Evolutionary conservation across 805 yeast genomes (phyloP).

Genomic region (Starmerella tilneyi): DNA sequence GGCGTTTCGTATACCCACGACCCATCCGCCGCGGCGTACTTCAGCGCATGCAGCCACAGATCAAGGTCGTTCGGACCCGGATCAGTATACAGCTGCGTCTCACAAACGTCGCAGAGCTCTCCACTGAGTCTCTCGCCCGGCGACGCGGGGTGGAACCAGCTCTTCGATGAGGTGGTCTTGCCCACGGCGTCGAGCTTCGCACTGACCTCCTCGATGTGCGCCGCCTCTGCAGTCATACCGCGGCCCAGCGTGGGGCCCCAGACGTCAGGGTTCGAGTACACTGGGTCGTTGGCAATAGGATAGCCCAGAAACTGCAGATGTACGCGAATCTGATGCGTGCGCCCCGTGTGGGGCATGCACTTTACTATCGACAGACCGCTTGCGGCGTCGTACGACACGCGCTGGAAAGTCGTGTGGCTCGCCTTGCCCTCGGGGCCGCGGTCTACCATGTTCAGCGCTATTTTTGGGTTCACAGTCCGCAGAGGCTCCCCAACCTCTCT

Average conservation of each 20-base stretch:
- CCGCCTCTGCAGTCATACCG: slow-evolving; percentile 35
- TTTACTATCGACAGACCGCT: slow-evolving; percentile 51
- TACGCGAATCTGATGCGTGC: slow-evolving; percentile 92
- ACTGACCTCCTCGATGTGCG: slow-evolving; percentile 40
- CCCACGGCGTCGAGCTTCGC: slow-evolving; percentile 53
- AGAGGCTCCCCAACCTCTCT: slow-evolving; percentile 58
- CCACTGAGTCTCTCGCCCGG: slow-evolving; percentile 60
- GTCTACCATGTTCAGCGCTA: slow-evolving; percentile 52
- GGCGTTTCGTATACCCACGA: slow-evolving; percentile 67
- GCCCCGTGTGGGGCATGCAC: slow-evolving; percentile 81
- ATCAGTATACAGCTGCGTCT: slow-evolving; percentile 62
- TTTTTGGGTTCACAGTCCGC: slow-evolving; percentile 59
- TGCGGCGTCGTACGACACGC: slow-evolving; percentile 57
- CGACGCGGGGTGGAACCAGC: slow-evolving; percentile 39
- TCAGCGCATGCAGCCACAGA: slow-evolving; percentile 83
- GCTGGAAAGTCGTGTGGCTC: slow-evolving; percentile 60
- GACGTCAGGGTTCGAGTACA: slow-evolving; percentile 62
- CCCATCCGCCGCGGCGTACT: slow-evolving; percentile 44
- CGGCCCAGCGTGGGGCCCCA: slow-evolving; percentile 77
- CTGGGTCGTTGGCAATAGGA: slow-evolving; percentile 89
- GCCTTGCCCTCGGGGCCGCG: slow-evolving; percentile 37
- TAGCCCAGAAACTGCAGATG: slow-evolving; percentile 81
- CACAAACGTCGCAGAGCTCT: slow-evolving; percentile 55
- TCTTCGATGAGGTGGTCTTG: slow-evolving; percentile 52
- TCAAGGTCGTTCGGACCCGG: slow-evolving; percentile 84